Percentiles rank a stretch among this genome's conserved stretches.
Conservation (phyloP, 2,329 filamentous ascomycete genomes). For the Pezicula carpinea region DNA sequence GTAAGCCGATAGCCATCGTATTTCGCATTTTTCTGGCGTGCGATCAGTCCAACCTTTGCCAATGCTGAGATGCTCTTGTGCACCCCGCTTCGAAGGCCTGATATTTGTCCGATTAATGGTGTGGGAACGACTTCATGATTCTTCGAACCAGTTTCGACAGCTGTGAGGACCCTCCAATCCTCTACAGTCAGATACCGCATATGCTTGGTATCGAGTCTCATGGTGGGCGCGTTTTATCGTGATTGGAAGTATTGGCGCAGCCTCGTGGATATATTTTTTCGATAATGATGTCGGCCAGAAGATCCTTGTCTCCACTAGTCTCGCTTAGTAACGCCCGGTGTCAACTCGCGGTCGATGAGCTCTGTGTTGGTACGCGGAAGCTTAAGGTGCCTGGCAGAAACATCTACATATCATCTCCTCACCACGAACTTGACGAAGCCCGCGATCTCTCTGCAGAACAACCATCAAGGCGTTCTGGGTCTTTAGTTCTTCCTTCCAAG, state of each 20-base stretch:
- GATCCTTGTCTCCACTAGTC: slow-evolving; percentile 16
- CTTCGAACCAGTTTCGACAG: slow-evolving; percentile 87
- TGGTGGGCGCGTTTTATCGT: slow-evolving; percentile 34
- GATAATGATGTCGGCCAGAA: slow-evolving; percentile 2
- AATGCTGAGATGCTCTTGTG: slow-evolving; percentile 84
- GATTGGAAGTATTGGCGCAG: slow-evolving; percentile 2
- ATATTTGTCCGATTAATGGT: slow-evolving; percentile 76
- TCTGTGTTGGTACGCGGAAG: slow-evolving; percentile 26
- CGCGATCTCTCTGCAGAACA: slow-evolving; percentile 1
- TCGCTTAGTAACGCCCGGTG: slow-evolving; percentile 15
- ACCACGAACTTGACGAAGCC: slow-evolving; percentile 25
- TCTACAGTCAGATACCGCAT: slow-evolving; percentile 88
- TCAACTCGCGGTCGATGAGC: slow-evolving; percentile 15
- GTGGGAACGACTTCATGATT: slow-evolving; percentile 98
- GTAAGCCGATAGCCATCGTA: slow-evolving; percentile 97
- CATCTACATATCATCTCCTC: slow-evolving; percentile 17
- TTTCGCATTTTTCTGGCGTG: slow-evolving; percentile 88
- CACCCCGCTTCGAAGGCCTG: slow-evolving; percentile 77
- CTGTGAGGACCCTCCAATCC: slow-evolving; percentile 93
- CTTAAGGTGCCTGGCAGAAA: slow-evolving; percentile 23
- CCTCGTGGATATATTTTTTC: slow-evolving; percentile 2
- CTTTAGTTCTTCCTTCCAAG: background rate
- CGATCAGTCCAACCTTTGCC: slow-evolving; percentile 88
- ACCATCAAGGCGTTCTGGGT: background rate
- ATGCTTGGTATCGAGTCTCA: slow-evolving; percentile 94